Evolutionary conservation across 345 rosid genomes (phyloP).

Genomic region (Eucalyptus cloeziana): DNA sequence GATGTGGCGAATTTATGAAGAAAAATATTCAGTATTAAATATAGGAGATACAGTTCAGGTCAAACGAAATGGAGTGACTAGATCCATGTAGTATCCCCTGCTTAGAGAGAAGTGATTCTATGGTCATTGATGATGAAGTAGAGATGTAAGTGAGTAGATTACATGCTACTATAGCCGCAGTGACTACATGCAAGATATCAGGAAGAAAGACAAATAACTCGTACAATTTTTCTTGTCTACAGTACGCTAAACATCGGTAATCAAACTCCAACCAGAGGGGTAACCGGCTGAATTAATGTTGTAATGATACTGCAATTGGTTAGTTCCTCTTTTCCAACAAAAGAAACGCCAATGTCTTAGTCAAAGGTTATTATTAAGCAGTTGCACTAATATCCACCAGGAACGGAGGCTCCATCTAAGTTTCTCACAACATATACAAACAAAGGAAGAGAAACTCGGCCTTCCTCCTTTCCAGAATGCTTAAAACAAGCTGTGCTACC

Average conservation of each 20-base stretch:
- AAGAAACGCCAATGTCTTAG: neutral
- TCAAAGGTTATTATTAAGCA: neutral
- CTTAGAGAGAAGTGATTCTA: neutral
- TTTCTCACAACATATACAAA: neutral
- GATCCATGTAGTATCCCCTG: neutral
- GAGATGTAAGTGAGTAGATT: neutral
- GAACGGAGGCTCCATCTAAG: neutral
- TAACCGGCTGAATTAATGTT: neutral
- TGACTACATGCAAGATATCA: neutral
- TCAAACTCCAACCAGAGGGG: neutral
- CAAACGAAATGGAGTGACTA: neutral
- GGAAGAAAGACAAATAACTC: neutral
- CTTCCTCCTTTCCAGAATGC: neutral
- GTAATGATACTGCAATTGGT: neutral
- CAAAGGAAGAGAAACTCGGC: neutral
- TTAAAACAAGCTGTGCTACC: neutral
- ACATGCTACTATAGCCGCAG: neutral
- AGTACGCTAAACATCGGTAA: neutral
- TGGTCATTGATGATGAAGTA: neutral
- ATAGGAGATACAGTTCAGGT: neutral
- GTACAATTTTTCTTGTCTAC: neutral
- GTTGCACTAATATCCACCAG: neutral
- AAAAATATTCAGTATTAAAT: neutral
- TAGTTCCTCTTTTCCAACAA: neutral
- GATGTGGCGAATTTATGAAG: neutral